These are phyloP conservation scores for Westerdykella sp. DNA, from an alignment of 2,329 filamentous ascomycete species.

Conservation along the genomic window DNA sequence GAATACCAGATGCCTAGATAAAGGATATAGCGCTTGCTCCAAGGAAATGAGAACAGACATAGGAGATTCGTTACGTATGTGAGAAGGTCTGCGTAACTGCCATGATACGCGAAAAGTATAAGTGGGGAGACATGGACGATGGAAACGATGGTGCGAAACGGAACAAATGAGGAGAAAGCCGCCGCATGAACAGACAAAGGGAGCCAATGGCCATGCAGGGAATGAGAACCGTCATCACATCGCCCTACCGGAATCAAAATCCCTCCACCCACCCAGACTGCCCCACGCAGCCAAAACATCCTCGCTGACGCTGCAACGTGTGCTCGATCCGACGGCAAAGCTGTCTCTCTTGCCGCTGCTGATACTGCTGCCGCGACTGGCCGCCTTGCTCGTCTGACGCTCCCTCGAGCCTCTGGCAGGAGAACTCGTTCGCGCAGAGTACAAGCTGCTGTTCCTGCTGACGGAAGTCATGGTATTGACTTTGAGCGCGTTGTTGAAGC, in stretches of 20 bases:
- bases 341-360: conserved; percentile 16
- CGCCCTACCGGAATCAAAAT: conserved; percentile 1
- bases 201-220: too few species aligned
- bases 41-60: too few species aligned
- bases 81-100: too few species aligned
- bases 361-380: conserved; percentile 20
- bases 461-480: background rate
- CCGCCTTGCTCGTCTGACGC: conserved; percentile 10
- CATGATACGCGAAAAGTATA: background rate
- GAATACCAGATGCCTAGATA: too few species aligned
- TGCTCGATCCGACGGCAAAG: conserved; percentile 10
- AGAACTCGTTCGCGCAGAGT: conserved; percentile 16
- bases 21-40: too few species aligned
- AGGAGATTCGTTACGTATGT: too few species aligned
- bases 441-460: conserved; percentile 1
- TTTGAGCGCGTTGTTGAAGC: conserved; percentile 6
- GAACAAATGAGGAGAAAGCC: too few species aligned
- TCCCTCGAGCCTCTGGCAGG: conserved; percentile 9
- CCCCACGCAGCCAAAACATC: conserved; percentile 45
- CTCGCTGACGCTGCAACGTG: conserved; percentile 39
- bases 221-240: too few species aligned
- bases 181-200: too few species aligned
- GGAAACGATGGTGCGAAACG: too few species aligned
- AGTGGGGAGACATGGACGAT: too few species aligned
- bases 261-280: conserved; percentile 37